These are phyloP conservation scores for Penicillium sp. DNA, from an alignment of 2,329 filamentous ascomycete genomes.

Conservation along the genomic window DNA sequence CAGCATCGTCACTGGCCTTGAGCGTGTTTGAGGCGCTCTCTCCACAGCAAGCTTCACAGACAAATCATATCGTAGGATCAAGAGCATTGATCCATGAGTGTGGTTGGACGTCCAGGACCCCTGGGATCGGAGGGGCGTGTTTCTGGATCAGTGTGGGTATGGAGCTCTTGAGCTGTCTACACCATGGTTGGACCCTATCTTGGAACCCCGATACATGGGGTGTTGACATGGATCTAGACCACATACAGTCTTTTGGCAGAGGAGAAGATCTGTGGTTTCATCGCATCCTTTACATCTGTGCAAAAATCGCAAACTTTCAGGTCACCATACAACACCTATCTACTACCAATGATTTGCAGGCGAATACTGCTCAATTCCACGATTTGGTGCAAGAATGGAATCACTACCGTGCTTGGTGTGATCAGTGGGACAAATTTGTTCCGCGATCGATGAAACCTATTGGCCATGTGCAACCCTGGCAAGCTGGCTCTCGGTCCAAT, in stretches of 20 bases:
- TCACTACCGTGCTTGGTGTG: slow-evolving; percentile 73
- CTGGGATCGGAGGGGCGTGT: slow-evolving; percentile 78
- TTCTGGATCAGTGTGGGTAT: slow-evolving; percentile 93
- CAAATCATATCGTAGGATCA: slow-evolving; percentile 85
- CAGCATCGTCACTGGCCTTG: slow-evolving; percentile 80
- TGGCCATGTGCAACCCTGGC: slow-evolving; percentile 68
- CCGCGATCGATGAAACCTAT: slow-evolving; percentile 86
- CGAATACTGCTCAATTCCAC: slow-evolving; percentile 60
- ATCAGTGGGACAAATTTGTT: slow-evolving; percentile 74
- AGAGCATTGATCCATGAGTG: slow-evolving; percentile 85
- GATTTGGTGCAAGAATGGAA: slow-evolving; percentile 74
- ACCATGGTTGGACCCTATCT: slow-evolving; percentile 80
- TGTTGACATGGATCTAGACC: slow-evolving; percentile 70
- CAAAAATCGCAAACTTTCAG: slow-evolving; percentile 82
- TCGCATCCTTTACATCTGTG: slow-evolving; percentile 82
- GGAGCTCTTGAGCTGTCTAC: slow-evolving; percentile 83
- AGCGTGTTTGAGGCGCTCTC: slow-evolving; percentile 95
- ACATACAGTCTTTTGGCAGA: slow-evolving; percentile 55
- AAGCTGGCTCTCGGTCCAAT: slow-evolving; percentile 65
- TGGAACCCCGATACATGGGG: slow-evolving; percentile 93
- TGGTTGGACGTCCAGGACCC: slow-evolving; percentile 76
- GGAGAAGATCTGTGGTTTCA: slow-evolving; percentile 84
- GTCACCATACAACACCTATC: slow-evolving; percentile 64
- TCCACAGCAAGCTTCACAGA: slow-evolving; percentile 71
- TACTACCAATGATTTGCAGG: slow-evolving; percentile 52